A percentile compares a stretch with the other conserved stretches of the same genome.
These are phyloP conservation scores for Penicillium sp. DNA, from an alignment of 2,329 filamentous ascomycete species.

Conservation along the genomic window DNA sequence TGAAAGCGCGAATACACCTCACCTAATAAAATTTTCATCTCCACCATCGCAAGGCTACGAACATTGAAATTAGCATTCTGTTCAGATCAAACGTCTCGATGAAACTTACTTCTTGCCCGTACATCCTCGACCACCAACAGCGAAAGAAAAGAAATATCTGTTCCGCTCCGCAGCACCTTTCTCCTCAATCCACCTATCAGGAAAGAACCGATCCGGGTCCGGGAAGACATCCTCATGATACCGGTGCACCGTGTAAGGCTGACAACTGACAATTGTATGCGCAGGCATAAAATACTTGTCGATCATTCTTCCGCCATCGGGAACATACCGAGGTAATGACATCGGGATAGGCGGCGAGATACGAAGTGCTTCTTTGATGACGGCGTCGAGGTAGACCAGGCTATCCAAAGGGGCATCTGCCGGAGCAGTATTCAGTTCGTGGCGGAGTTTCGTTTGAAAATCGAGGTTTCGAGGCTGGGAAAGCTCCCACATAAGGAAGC, in stretches of 20 bases:
- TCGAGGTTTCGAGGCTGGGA: conserved; percentile 57
- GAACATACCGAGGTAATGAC: conserved; percentile 48
- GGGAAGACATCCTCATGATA: conserved; percentile 30
- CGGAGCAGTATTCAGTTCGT: conserved; percentile 51
- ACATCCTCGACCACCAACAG: conserved; percentile 63
- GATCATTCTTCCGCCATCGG: conserved; percentile 40
- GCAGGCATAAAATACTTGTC: conserved; percentile 35
- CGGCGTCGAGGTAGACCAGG: conserved; percentile 60
- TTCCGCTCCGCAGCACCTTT: conserved; percentile 42
- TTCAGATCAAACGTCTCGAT: neutral
- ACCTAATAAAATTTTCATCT: conserved; percentile 66
- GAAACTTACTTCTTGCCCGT: conserved; percentile 54
- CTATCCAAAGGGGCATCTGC: conserved; percentile 34
- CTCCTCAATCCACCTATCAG: conserved; percentile 37
- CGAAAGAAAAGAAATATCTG: conserved; percentile 64
- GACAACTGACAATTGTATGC: conserved; percentile 39
- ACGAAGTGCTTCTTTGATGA: conserved; percentile 61
- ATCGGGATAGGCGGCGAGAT: conserved; percentile 55
- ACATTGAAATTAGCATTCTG: conserved; percentile 2
- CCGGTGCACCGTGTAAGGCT: conserved; percentile 40
- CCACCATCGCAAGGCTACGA: conserved; percentile 58
- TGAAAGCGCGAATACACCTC: conserved; percentile 60
- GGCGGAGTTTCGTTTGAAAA: conserved; percentile 53
- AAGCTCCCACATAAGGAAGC: conserved; percentile 69
- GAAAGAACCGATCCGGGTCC: conserved; percentile 29